Conservation (phyloP, 164 flowering plant species). For the Warburgia ugandensis region DNA sequence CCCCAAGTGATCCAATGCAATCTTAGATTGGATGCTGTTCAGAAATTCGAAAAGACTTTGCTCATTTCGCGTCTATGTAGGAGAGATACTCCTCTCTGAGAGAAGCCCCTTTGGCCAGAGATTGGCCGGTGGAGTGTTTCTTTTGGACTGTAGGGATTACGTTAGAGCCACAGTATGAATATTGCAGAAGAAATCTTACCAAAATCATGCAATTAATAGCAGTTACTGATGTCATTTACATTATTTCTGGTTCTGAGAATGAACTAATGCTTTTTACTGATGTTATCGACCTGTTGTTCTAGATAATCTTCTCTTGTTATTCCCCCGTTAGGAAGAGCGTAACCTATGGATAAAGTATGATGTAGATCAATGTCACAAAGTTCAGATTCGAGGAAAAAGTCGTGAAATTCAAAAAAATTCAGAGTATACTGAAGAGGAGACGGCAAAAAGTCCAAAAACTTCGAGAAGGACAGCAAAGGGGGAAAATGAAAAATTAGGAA, state of each 20-base stretch:
- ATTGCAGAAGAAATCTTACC: constrained; percentile 31
- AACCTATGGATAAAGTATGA: no score
- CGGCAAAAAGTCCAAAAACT: no score
- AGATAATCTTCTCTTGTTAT: no score
- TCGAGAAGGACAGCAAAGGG: no score
- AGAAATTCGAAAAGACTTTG: neutral
- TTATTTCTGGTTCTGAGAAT: constrained; percentile 40
- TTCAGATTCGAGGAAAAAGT: no score
- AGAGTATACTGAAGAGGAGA: no score
- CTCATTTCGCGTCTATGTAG: constrained; percentile 41
- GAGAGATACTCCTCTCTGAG: constrained; percentile 29
- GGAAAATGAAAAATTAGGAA: no score
- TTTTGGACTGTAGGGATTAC: constrained; percentile 28
- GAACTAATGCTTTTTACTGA: constrained; percentile 45
- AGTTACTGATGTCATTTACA: constrained; percentile 54
- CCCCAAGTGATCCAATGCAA: no score
- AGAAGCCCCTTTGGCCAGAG: constrained; percentile 35
- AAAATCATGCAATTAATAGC: constrained; percentile 38
- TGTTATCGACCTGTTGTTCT: constrained; percentile 36
- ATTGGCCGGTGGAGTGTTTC: constrained; percentile 51
- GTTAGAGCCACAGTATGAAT: constrained; percentile 25
- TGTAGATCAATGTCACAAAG: no score
- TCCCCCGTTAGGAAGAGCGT: no score
- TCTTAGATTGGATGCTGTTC: no score
- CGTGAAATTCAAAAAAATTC: no score